A percentile compares a stretch with the other conserved stretches of the same genome.
These are phyloP conservation scores for Scleromitrula shiraiana DNA, from an alignment of 2,329 filamentous ascomycete species.

Conservation along the genomic window DNA sequence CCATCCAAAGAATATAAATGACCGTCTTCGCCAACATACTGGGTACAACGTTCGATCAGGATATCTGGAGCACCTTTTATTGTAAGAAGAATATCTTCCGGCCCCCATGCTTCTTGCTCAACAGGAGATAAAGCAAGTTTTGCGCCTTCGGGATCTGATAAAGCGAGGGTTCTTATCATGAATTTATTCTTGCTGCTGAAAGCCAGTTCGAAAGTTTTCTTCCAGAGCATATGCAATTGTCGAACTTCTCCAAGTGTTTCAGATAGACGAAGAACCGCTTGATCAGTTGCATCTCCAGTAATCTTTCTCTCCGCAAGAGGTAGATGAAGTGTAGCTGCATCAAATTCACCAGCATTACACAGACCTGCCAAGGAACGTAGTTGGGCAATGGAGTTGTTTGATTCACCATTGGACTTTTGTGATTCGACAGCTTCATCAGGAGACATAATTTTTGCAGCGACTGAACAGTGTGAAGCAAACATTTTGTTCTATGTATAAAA, in stretches of 20 bases:
- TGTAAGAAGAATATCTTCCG: slow-evolving; percentile 41
- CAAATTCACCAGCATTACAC: slow-evolving; percentile 69
- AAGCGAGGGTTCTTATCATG: slow-evolving; percentile 58
- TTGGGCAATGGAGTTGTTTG: slow-evolving; percentile 42
- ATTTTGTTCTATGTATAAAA: slow-evolving; percentile 49
- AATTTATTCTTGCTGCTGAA: slow-evolving; percentile 82
- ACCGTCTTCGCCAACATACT: slow-evolving; percentile 49
- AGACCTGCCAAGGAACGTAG: slow-evolving; percentile 54
- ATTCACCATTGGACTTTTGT: slow-evolving; percentile 16
- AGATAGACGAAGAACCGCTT: slow-evolving; percentile 63
- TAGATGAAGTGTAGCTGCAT: slow-evolving; percentile 50
- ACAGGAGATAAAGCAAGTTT: slow-evolving; percentile 9
- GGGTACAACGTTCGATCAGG: slow-evolving; percentile 58
- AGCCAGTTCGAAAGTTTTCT: slow-evolving; percentile 55
- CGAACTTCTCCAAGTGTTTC: slow-evolving; percentile 53
- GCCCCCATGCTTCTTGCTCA: slow-evolving; percentile 10
- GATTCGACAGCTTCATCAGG: slow-evolving; percentile 39
- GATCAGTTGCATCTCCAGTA: slow-evolving; percentile 68
- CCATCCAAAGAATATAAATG: slow-evolving; percentile 40
- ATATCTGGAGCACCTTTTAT: slow-evolving; percentile 69
- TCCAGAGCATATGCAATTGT: slow-evolving; percentile 53
- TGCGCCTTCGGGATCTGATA: slow-evolving; percentile 29
- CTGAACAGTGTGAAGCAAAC: slow-evolving; percentile 59
- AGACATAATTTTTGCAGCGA: slow-evolving; percentile 41
- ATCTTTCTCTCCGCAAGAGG: slow-evolving; percentile 54